A percentile compares a stretch with the other conserved stretches of the same genome.
phyloP scores from a whole-genome alignment of 1,139 yeast genomes.

The Yamadazyma jaroonii region DNA sequence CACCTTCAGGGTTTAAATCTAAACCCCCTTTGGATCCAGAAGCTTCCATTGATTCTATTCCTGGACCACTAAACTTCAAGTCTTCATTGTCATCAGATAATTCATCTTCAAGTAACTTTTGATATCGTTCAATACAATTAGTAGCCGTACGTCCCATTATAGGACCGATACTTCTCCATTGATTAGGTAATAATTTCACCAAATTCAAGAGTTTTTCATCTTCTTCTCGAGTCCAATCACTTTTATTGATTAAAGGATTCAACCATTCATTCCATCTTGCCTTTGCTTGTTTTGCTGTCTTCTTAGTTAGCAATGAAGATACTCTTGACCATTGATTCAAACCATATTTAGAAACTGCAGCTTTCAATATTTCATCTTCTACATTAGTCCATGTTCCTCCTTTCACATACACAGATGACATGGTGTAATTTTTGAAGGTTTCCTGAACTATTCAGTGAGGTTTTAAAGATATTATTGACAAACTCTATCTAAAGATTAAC shows the following conservation, averaged over 20 bases:
- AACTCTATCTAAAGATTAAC: too few relatives aligned
- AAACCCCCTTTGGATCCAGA: slow-evolving; percentile 49
- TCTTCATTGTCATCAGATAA: slow-evolving; percentile 29
- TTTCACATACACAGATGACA: slow-evolving; percentile 72
- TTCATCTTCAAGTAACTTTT: slow-evolving; percentile 62
- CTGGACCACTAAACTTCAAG: slow-evolving; percentile 49
- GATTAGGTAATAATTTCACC: slow-evolving; percentile 79
- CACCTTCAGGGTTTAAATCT: slow-evolving; percentile 74
- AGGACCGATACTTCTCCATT: slow-evolving; percentile 89
- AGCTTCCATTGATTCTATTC: slow-evolving; percentile 50
- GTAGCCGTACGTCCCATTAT: slow-evolving; percentile 82
- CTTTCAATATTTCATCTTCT: slow-evolving; percentile 86
- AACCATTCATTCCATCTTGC: slow-evolving; percentile 92
- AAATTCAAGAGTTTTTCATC: slow-evolving; percentile 69
- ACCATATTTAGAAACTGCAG: slow-evolving; percentile 92
- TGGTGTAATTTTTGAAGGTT: slow-evolving; percentile 1
- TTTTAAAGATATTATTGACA: too few relatives aligned
- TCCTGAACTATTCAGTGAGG: too few relatives aligned
- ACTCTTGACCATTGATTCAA: slow-evolving; percentile 93
- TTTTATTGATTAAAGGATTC: slow-evolving; percentile 65
- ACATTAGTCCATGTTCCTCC: slow-evolving; percentile 92
- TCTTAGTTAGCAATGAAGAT: slow-evolving; percentile 79
- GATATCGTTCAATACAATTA: slow-evolving; percentile 86
- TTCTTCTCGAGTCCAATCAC: slow-evolving; percentile 72
- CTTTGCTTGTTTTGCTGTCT: slow-evolving; percentile 88